Conservation (phyloP, 768 basidiomycete genomes). For the Pleurotus sapidus region DNA sequence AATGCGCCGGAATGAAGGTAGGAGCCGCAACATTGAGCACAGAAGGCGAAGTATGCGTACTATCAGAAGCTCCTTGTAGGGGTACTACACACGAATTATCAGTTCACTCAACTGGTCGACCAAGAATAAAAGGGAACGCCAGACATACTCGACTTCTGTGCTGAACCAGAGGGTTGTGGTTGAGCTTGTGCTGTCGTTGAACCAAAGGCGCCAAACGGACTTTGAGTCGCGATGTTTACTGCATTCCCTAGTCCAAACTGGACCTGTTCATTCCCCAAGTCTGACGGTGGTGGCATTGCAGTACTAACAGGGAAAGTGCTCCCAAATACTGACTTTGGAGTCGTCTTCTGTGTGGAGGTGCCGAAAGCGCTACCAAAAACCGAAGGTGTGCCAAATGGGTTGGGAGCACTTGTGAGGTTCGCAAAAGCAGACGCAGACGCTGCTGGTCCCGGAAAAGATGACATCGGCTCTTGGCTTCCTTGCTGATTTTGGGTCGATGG, state of each 20-base stretch:
- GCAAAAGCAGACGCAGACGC: conserved; percentile 32
- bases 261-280: background rate
- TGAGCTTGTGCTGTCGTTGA: conserved; percentile 8
- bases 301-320: background rate
- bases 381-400: conserved; percentile 31
- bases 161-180: background rate
- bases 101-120: too few relatives aligned
- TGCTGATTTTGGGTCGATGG: conserved; percentile 9
- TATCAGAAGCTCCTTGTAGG: conserved; percentile 7
- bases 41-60: background rate
- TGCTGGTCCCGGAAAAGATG: conserved; percentile 16
- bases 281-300: background rate
- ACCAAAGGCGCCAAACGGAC: conserved; percentile 6
- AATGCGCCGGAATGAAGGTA: conserved; percentile 14
- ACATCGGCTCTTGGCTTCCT: background rate
- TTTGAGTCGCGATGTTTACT: background rate
- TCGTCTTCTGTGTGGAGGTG: conserved; percentile 12
- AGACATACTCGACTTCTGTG: too few relatives aligned
- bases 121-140: too few relatives aligned
- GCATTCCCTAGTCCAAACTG: background rate
- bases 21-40: background rate
- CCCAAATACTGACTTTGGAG: conserved; percentile 21
- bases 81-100: too few relatives aligned
- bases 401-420: conserved; percentile 32
- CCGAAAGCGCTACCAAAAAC: conserved; percentile 29